Conservation (phyloP, 2,329 filamentous ascomycete species). For the Exophiala spinifera region DNA sequence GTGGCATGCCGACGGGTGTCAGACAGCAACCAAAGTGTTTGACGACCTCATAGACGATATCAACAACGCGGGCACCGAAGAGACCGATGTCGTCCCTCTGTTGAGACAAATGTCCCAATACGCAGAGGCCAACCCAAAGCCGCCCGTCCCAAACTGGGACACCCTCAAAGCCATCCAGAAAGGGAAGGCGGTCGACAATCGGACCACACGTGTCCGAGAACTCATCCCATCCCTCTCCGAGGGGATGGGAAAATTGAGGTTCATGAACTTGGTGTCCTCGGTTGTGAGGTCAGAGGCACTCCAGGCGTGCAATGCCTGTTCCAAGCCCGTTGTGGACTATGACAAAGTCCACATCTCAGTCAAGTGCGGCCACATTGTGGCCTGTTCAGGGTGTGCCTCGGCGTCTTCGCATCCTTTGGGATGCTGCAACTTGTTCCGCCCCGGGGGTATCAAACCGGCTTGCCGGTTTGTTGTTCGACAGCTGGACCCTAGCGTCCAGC, state of each 20-base stretch:
- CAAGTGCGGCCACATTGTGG: slow-evolving; percentile 49
- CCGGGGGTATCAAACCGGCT: slow-evolving; percentile 3
- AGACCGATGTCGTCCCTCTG: slow-evolving; percentile 6
- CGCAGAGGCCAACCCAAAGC: slow-evolving; percentile 5
- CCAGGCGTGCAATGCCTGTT: slow-evolving; percentile 37
- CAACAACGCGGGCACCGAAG: slow-evolving; percentile 1
- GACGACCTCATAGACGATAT: slow-evolving; percentile 3
- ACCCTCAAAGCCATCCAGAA: not conserved
- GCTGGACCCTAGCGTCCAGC: not conserved
- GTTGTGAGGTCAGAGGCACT: not conserved
- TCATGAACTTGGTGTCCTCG: slow-evolving; percentile 1
- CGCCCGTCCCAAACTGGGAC: not conserved
- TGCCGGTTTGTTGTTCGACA: slow-evolving; percentile 4
- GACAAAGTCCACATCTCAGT: slow-evolving; percentile 42
- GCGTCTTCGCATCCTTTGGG: not conserved
- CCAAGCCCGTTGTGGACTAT: slow-evolving; percentile 28
- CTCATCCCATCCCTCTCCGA: not conserved
- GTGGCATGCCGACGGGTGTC: slow-evolving; percentile 1
- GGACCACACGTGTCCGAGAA: not conserved
- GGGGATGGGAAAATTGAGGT: not conserved
- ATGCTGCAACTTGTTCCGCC: slow-evolving; percentile 6
- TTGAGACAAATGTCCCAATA: slow-evolving; percentile 11
- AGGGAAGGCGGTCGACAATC: slow-evolving; percentile 1
- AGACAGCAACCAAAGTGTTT: slow-evolving; percentile 1
- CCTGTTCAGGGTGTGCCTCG: not conserved